Base-by-base conservation (phyloP, 768 basidiomycete genomes). In the Leucocoprinus sp. region DNA sequence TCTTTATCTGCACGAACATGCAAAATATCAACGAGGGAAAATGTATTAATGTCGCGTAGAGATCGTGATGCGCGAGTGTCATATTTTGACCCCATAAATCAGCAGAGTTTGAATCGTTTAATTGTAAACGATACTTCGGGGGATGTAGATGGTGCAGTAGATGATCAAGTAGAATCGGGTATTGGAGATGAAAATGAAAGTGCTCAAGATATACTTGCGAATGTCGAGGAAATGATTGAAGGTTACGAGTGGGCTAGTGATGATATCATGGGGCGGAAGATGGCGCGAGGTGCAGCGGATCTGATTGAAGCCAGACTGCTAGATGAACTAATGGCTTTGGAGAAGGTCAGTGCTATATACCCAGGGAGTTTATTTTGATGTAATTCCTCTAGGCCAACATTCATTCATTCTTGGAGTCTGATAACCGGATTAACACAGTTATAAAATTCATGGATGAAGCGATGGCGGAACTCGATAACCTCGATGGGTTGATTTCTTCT, bases 211-310 rank as follows among this genome's bases (percentile, higher is more conserved):
- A 90, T 89, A 3, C 73, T 99, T 65, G 69, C 84, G 4, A 96
- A 81, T 61, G 92, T 99, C 2, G 96, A 99, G 59, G 96, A 99
- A 60, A 93, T 99, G 91, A 72, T 99, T 19, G 96, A 99, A 56
- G 93, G 96, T 0, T 96, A 96, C 56, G 96, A 98, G 61, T 98
- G 93, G 93, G 83, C 89, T 3, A 84, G 81, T 50, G 86, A 84
- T 45, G 82, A 83, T 58, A 69, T 83, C n/a, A 68, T 84, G 35
- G 77, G 74, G 11, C 68, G 79, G 53, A 81, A 76, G 57, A 74
- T 76, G 43, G 70, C 72, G 14, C 72, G 75, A 55, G 84, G 84
- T 8, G 81, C 87, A 6, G 90, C 89, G 29, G 95, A 97, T 58
- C 73, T 93, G 54, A 93, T 98, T 50, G 92, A 98, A 63, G 84